Conservation (phyloP, 441 rosid genomes). For the Pelargonium citronellum region DNA sequence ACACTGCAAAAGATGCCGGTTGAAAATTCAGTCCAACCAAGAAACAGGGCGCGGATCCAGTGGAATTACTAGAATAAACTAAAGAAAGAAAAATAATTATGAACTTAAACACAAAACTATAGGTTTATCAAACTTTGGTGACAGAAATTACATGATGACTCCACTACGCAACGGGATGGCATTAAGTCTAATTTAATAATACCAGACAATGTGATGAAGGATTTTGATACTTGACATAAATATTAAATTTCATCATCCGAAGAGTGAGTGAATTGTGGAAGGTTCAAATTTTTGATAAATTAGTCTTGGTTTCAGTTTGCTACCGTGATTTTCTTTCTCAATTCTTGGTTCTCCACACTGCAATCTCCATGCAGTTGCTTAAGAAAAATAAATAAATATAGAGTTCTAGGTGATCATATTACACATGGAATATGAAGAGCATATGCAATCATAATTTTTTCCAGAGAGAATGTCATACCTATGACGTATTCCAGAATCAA, state of each 20-base stretch:
- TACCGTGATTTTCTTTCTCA: constrained; percentile 1
- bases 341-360: not conserved
- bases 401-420: not conserved
- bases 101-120: not conserved
- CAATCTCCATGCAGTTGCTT: not conserved
- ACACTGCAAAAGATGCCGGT: constrained; percentile 36
- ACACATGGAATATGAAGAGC: not conserved
- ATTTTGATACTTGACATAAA: not conserved
- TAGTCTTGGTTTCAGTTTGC: not conserved
- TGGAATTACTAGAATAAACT: not conserved
- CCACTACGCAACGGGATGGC: not conserved
- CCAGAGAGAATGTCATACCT: constrained; percentile 43
- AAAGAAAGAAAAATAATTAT: constrained; percentile 1
- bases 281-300: no score
- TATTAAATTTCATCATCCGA: not conserved
- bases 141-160: constrained; percentile 3
- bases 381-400: not conserved
- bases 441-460: not conserved
- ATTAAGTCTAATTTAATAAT: no score
- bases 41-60: not conserved
- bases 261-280: no score
- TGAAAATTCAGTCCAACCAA: not conserved
- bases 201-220: not conserved
- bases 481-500: constrained; percentile 98
- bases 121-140: not conserved